Conservation (phyloP, 2,329 filamentous ascomycete species). For the Chaetomiaceae sp. region DNA sequence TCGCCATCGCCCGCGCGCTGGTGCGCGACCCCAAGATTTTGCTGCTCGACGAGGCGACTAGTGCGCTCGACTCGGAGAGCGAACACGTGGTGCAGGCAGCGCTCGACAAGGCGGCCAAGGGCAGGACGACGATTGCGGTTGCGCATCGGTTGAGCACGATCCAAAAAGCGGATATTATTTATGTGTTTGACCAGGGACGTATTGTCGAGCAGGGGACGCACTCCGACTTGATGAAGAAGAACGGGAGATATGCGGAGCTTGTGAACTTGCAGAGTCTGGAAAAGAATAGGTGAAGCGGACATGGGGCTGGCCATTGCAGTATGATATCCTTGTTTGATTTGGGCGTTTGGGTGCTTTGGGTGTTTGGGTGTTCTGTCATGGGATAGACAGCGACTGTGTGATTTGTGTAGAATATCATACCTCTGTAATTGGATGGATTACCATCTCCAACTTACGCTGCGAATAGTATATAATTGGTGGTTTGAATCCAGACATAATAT, state of each 20-base stretch:
- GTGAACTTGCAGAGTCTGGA: conserved; percentile 76
- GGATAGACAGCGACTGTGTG: not conserved
- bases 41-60: conserved; percentile 77
- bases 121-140: conserved; percentile 87
- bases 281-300: conserved; percentile 39
- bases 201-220: conserved; percentile 85
- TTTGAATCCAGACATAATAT: too few relatives aligned
- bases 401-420: not conserved
- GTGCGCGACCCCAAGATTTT: conserved; percentile 88
- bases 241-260: conserved; percentile 71
- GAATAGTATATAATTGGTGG: too few relatives aligned
- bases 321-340: not conserved
- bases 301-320: too few relatives aligned
- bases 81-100: conserved; percentile 79
- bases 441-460: too few relatives aligned
- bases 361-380: not conserved
- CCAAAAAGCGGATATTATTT: conserved; percentile 90
- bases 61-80: conserved; percentile 68
- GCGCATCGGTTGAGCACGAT: conserved; percentile 90
- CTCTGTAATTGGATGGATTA: too few relatives aligned
- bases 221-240: conserved; percentile 62
- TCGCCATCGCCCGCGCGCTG: conserved; percentile 87
- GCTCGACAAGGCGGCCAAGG: conserved; percentile 76
- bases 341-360: not conserved
- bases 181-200: conserved; percentile 88